A percentile compares a stretch with the other conserved stretches of the same genome.
These are phyloP conservation scores for Cicer yamashitae DNA, from an alignment of 306 rosid species.

Conservation along the genomic window DNA sequence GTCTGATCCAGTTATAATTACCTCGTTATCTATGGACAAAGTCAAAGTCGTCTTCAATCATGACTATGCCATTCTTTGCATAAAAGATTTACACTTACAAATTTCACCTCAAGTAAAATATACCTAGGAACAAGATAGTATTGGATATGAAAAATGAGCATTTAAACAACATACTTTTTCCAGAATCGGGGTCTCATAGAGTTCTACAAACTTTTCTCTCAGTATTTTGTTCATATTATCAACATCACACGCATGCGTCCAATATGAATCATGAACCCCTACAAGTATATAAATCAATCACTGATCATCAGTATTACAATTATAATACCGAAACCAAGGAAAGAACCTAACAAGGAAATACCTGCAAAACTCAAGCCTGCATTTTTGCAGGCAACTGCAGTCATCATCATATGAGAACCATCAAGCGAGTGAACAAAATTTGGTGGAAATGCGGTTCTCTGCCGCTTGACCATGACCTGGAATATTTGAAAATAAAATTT, in stretches of 20 bases:
- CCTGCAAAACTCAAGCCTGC: constrained; percentile 92
- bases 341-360: constrained; percentile 44
- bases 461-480: constrained; percentile 80
- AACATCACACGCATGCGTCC: constrained; percentile 97
- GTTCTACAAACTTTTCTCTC: constrained; percentile 84
- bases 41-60: background rate
- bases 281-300: constrained; percentile 44
- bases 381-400: constrained; percentile 88
- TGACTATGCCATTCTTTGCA: background rate
- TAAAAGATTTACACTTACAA: background rate
- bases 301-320: constrained; percentile 1
- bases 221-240: constrained; percentile 83
- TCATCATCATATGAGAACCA: constrained; percentile 99
- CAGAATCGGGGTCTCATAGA: constrained; percentile 79
- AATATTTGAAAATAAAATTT: constrained; percentile 34
- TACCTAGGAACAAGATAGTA: constrained; percentile 4
- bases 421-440: constrained; percentile 97
- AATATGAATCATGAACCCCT: constrained; percentile 98
- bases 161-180: constrained; percentile 66
- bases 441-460: constrained; percentile 93
- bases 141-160: constrained; percentile 36
- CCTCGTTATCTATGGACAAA: no score
- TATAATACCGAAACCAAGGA: background rate
- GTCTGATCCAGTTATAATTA: no score
- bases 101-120: constrained; percentile 25